Conservation (phyloP, 169 alveolate species). For the Plasmodium fragile region DNA sequence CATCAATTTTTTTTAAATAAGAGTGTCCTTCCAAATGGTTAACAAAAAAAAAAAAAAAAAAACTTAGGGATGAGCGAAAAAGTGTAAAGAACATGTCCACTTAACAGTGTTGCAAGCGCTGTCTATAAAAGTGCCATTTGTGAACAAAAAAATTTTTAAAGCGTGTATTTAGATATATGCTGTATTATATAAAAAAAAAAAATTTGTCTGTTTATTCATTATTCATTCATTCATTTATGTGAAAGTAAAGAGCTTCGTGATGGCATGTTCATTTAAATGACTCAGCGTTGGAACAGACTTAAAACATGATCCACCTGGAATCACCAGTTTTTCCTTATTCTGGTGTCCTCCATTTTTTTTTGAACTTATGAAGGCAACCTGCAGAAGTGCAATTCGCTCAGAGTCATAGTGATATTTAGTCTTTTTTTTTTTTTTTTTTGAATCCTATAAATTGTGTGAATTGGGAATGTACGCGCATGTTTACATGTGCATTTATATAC, state of each 20-base stretch:
- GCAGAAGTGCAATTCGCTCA: not conserved
- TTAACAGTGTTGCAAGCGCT: not conserved
- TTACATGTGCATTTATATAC: not conserved
- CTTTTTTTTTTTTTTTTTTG: not conserved
- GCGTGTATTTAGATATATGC: not conserved
- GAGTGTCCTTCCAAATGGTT: not conserved
- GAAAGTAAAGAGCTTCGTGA: not conserved
- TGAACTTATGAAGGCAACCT: not conserved
- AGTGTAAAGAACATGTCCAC: not conserved
- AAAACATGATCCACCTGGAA: slow-evolving; percentile 2
- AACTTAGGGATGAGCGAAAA: not conserved
- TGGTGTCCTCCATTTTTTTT: not conserved
- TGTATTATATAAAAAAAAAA: not conserved
- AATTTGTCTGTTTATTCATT: not conserved
- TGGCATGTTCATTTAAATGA: not conserved
- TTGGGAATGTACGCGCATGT: not conserved
- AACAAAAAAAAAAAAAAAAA: not conserved
- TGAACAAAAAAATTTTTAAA: not conserved
- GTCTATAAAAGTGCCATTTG: slow-evolving; percentile 2
- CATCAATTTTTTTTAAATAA: not conserved
- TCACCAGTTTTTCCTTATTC: not conserved
- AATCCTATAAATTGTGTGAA: slow-evolving; percentile 1
- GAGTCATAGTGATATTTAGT: not conserved
- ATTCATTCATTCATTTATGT: not conserved
- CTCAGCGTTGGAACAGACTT: not conserved